Evolutionary conservation across 1,284 basidiomycete genomes (phyloP).

Genomic region (Kalmanozyma brasiliensis): DNA sequence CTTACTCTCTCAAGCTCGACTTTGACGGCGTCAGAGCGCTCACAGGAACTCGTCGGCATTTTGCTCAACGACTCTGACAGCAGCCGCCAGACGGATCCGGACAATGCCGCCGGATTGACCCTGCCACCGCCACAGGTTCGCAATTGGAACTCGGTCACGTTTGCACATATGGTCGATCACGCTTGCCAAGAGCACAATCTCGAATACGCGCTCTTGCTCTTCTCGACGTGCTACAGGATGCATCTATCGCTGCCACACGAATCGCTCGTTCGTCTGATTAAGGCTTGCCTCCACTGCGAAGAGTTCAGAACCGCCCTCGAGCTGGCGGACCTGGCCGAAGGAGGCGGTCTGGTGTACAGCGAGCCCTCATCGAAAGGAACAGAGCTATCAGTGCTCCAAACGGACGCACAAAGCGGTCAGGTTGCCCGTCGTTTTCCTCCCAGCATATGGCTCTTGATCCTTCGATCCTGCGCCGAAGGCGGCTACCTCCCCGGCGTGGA

Average conservation of each 20-base stretch:
- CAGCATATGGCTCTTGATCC: conserved; percentile 54
- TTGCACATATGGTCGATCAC: conserved; percentile 38
- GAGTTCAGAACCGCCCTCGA: conserved; percentile 53
- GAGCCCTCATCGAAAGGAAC: background rate
- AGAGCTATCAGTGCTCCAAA: conserved; percentile 1
- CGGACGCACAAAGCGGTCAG: conserved; percentile 10
- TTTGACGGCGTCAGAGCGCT: conserved; percentile 1
- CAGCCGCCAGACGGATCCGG: background rate
- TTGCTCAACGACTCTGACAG: conserved; percentile 2
- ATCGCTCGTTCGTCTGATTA: conserved; percentile 19
- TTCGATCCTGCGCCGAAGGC: conserved; percentile 49
- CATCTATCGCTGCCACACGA: conserved; percentile 27
- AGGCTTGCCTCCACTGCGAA: conserved; percentile 24
- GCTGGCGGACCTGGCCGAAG: conserved; percentile 36
- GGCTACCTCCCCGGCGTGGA: conserved; percentile 50
- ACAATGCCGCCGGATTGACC: background rate
- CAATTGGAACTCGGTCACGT: conserved; percentile 54
- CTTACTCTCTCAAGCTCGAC: conserved; percentile 11
- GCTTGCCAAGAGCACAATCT: conserved; percentile 44
- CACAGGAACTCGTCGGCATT: conserved; percentile 13
- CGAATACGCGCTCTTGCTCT: conserved; percentile 48
- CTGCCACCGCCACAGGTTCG: conserved; percentile 21
- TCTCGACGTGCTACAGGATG: conserved; percentile 32
- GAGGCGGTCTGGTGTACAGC: conserved; percentile 24
- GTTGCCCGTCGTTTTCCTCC: conserved; percentile 30